Conservation (phyloP, 2,329 filamentous ascomycete genomes). For the Aschersonia sp. region DNA sequence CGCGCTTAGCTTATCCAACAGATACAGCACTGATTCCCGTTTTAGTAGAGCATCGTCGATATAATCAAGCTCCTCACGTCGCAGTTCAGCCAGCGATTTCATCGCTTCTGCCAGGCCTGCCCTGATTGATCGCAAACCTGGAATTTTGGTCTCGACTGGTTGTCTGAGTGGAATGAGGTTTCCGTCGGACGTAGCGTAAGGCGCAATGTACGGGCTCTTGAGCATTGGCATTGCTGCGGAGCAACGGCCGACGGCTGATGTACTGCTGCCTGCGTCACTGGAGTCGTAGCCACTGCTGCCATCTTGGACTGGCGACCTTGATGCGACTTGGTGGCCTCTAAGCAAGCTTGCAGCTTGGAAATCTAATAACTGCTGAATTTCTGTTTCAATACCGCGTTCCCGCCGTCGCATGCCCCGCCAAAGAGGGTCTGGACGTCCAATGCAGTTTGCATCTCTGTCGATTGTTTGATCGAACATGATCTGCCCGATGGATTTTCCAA, state of each 20-base stretch:
- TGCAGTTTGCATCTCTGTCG: constrained; percentile 1
- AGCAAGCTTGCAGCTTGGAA: constrained; percentile 30
- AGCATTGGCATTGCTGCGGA: constrained; percentile 23
- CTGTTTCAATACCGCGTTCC: constrained; percentile 28
- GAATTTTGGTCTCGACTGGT: constrained; percentile 30
- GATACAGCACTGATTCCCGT: constrained; percentile 41
- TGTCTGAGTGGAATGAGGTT: constrained; percentile 48
- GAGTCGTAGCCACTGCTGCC: constrained; percentile 13
- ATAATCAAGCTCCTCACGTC: constrained; percentile 51
- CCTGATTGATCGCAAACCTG: constrained; percentile 48
- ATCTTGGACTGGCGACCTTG: not conserved
- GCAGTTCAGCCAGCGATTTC: constrained; percentile 47
- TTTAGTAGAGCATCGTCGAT: constrained; percentile 41
- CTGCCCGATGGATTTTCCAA: constrained; percentile 11
- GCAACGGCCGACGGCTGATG: constrained; percentile 24
- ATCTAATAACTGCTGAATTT: constrained; percentile 34
- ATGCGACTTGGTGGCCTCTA: constrained; percentile 16
- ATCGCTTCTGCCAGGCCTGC: constrained; percentile 50
- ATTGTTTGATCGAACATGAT: constrained; percentile 23
- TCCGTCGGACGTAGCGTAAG: constrained; percentile 23
- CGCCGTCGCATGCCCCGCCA: constrained; percentile 32
- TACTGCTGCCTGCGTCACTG: constrained; percentile 26
- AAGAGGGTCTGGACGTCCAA: constrained; percentile 19
- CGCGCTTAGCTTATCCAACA: constrained; percentile 37
- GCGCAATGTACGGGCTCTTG: constrained; percentile 26